Conservation (phyloP, 148 eudicot species). For the Nyssa sinensis region DNA sequence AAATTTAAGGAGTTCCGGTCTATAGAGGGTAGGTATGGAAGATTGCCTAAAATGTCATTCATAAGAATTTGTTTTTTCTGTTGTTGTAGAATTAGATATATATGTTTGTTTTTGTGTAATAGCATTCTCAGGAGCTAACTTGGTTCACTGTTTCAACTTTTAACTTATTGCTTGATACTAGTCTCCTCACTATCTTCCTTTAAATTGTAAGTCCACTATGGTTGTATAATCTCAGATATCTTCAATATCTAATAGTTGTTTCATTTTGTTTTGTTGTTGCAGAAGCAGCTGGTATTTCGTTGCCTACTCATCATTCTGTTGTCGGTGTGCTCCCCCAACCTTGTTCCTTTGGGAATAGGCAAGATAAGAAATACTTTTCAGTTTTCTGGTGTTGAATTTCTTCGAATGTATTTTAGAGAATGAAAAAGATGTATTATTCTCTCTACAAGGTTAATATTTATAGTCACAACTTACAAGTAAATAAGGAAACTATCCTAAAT, state of each 20-base stretch:
- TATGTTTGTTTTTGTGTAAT: background rate
- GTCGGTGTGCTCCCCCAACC: conserved; percentile 94
- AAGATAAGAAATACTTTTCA: conserved; percentile 24
- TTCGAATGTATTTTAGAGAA: too few relatives aligned
- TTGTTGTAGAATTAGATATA: background rate
- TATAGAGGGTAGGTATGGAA: background rate
- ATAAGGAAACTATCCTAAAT: too few relatives aligned
- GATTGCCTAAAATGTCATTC: too few relatives aligned
- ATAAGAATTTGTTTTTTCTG: too few relatives aligned
- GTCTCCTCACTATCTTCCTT: conserved; percentile 3
- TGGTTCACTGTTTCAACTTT: background rate
- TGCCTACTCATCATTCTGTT: conserved; percentile 55
- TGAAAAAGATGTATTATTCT: too few relatives aligned
- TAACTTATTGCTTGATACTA: background rate
- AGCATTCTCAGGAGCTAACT: background rate
- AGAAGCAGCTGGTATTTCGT: conserved; percentile 72
- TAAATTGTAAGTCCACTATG: background rate
- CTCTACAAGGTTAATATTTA: too few relatives aligned
- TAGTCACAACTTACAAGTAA: too few relatives aligned
- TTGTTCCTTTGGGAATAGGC: conserved; percentile 74
- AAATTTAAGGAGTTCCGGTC: background rate
- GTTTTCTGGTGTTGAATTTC: conserved; percentile 16
- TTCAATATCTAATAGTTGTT: background rate
- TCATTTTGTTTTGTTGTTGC: conserved; percentile 30
- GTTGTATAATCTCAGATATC: background rate